phyloP scores from a whole-genome alignment of 2,329 filamentous ascomycete genomes.

The Stachybotrys chlorohalonatus region DNA sequence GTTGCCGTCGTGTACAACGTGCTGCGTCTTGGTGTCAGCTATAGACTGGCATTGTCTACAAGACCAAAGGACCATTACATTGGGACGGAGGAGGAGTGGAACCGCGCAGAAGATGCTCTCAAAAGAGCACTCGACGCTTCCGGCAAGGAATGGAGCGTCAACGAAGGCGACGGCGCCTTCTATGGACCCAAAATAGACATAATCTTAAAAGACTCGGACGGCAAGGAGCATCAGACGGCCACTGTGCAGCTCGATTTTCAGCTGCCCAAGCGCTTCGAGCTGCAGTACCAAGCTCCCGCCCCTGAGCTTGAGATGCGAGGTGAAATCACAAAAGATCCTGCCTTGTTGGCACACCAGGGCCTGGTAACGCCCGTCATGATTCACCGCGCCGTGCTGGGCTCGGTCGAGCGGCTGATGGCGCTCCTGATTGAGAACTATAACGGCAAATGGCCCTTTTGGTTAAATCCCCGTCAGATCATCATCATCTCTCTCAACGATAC shows the following conservation, averaged over 20 bases:
- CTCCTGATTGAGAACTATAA: conserved; percentile 76
- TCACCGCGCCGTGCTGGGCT: conserved; percentile 77
- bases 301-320: conserved; percentile 51
- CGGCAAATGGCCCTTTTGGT: conserved; percentile 79
- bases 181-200: conserved; percentile 92
- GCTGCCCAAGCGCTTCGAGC: conserved; percentile 69
- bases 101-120: conserved; percentile 30
- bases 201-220: conserved; percentile 67
- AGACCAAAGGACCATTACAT: conserved; percentile 70
- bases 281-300: conserved; percentile 64
- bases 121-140: conserved; percentile 50
- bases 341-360: conserved; percentile 41
- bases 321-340: conserved; percentile 38
- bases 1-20: conserved; percentile 63
- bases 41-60: conserved; percentile 70
- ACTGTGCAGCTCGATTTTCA: conserved; percentile 89
- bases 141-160: conserved; percentile 62
- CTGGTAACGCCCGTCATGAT: conserved; percentile 66
- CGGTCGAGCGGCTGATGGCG: conserved; percentile 76
- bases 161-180: conserved; percentile 78
- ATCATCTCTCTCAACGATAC: conserved; percentile 64
- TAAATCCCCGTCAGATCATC: conserved; percentile 70
- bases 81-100: conserved; percentile 58
- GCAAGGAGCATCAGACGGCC: conserved; percentile 81
- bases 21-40: conserved; percentile 57